Evolutionary conservation across 345 rosid genomes (phyloP).

Genomic region (Heritiera littoralis): DNA sequence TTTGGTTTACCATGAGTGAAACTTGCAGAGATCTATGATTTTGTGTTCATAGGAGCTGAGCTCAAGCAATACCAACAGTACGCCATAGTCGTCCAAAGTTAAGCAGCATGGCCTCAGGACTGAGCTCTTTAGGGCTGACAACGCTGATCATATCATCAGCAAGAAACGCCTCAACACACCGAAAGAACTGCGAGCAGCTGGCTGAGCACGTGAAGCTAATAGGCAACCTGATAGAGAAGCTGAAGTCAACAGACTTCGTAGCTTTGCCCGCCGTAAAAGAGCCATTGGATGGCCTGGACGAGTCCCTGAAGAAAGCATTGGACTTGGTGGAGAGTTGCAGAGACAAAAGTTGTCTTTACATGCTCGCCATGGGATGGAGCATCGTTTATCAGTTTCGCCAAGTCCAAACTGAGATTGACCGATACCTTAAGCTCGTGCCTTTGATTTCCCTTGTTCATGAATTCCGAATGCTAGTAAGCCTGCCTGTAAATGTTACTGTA

Average conservation of each 20-base stretch:
- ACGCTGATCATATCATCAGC: slow-evolving; percentile 36
- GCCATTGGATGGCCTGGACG: slow-evolving; percentile 42
- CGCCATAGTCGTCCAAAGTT: not conserved
- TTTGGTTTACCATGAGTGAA: not conserved
- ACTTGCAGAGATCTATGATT: too few relatives aligned
- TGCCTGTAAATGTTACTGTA: not conserved
- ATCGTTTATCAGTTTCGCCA: slow-evolving; percentile 40
- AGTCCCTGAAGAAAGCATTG: slow-evolving; percentile 35
- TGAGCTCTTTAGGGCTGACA: slow-evolving; percentile 31
- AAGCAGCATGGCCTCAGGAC: slow-evolving; percentile 22
- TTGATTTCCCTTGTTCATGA: slow-evolving; percentile 43
- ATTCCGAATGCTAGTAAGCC: slow-evolving; percentile 36
- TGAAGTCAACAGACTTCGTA: slow-evolving; percentile 34
- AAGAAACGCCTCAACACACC: slow-evolving; percentile 31
- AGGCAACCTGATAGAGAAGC: slow-evolving; percentile 40
- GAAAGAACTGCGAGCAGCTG: slow-evolving; percentile 39
- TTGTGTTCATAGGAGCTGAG: too few relatives aligned
- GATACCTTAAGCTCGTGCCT: slow-evolving; percentile 35
- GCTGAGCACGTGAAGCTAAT: slow-evolving; percentile 41
- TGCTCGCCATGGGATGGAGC: slow-evolving; percentile 51
- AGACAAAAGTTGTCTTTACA: slow-evolving; percentile 37
- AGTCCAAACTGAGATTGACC: slow-evolving; percentile 44
- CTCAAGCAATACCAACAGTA: too few relatives aligned
- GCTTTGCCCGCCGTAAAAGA: slow-evolving; percentile 37
- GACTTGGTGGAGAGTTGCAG: slow-evolving; percentile 40